phyloP scores from a whole-genome alignment of 495 filamentous ascomycete species.

The Penicillium bialowiezense region DNA sequence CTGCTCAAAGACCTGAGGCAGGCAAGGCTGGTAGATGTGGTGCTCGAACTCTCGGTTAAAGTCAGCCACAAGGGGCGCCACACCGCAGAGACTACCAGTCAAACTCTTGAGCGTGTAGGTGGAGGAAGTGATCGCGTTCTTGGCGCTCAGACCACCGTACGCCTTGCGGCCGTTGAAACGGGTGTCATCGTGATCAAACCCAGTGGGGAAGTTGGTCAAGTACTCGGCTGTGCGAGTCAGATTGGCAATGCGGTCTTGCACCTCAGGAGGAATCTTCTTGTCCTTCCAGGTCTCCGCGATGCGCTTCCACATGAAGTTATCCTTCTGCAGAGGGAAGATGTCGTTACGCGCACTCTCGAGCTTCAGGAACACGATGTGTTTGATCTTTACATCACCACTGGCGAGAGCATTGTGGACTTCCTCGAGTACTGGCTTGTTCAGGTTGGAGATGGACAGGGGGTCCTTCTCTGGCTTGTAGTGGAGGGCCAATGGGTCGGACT shows the following conservation, averaged over 20 bases:
- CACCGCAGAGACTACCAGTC: constrained; percentile 45
- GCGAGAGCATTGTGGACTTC: constrained; percentile 29
- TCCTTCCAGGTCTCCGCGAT: constrained; percentile 34
- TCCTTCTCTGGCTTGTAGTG: constrained; percentile 40
- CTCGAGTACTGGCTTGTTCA: constrained; percentile 37
- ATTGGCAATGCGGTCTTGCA: constrained; percentile 31
- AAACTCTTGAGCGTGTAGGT: constrained; percentile 50
- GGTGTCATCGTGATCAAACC: constrained; percentile 29
- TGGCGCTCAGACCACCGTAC: constrained; percentile 44
- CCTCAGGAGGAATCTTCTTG: constrained; percentile 25
- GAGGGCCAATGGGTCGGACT: constrained; percentile 8
- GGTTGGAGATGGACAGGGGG: constrained; percentile 47
- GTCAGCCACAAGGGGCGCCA: constrained; percentile 46
- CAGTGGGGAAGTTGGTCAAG: constrained; percentile 40
- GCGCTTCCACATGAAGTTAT: constrained; percentile 36
- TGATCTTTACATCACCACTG: constrained; percentile 39
- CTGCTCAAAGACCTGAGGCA: constrained; percentile 41
- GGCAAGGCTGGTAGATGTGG: constrained; percentile 51
- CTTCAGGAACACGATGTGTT: constrained; percentile 46
- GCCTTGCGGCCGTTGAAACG: constrained; percentile 17
- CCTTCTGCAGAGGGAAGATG: constrained; percentile 47
- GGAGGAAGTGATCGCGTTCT: constrained; percentile 40
- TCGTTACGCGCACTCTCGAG: constrained; percentile 50
- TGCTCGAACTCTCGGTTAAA: constrained; percentile 47
- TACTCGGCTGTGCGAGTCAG: constrained; percentile 42